Conservation (phyloP, 2,329 filamentous ascomycete genomes). For the Claviceps sp. region DNA sequence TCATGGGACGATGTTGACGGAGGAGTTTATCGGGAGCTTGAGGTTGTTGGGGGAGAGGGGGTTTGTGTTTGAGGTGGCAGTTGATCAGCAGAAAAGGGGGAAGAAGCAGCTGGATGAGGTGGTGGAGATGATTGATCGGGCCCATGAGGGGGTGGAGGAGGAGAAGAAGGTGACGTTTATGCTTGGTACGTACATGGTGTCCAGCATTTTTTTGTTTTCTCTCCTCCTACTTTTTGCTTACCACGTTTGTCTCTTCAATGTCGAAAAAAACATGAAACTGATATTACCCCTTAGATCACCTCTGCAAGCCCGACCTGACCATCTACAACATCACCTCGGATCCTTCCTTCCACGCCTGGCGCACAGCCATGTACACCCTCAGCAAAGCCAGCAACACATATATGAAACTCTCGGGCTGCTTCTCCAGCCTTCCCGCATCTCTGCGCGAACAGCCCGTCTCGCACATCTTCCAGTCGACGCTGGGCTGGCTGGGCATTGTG, state of each 20-base stretch:
- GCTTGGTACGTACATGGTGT: constrained; percentile 43
- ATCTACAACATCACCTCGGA: constrained; percentile 43
- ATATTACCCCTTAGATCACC: constrained; percentile 49
- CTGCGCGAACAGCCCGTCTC: constrained; percentile 34
- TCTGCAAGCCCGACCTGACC: constrained; percentile 74
- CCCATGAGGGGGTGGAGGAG: constrained; percentile 47
- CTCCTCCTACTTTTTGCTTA: background rate
- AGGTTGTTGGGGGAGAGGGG: constrained; percentile 50
- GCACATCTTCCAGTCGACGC: constrained; percentile 48
- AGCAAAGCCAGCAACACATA: constrained; percentile 53
- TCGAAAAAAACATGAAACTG: background rate
- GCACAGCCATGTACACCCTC: constrained; percentile 52
- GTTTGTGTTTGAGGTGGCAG: constrained; percentile 68
- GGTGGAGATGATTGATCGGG: constrained; percentile 53
- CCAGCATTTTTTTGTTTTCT: background rate
- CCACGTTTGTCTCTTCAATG: background rate
- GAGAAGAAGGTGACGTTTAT: constrained; percentile 52
- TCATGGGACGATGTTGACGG: constrained; percentile 47
- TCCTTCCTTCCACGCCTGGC: constrained; percentile 55
- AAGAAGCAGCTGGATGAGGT: constrained; percentile 60
- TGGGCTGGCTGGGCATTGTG: constrained; percentile 59
- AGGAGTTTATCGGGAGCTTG: constrained; percentile 51
- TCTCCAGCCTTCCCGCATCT: constrained; percentile 59
- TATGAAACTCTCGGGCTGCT: constrained; percentile 83
- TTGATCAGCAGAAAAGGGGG: constrained; percentile 69